phyloP scores from a whole-genome alignment of 345 rosid genomes.

The Odontarrhena argentea region DNA sequence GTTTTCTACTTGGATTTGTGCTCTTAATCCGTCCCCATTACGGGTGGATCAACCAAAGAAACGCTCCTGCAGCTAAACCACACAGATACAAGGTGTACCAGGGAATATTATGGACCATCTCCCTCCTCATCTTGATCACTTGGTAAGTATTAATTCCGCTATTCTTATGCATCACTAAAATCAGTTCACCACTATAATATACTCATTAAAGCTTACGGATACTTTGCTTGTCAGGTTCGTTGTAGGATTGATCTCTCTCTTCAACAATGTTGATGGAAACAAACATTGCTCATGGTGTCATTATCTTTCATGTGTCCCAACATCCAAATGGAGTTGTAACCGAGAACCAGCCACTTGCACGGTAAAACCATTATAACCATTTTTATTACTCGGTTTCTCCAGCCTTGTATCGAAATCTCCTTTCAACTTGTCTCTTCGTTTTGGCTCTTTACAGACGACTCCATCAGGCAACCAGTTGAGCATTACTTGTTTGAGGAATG shows the following conservation, averaged over 20 bases:
- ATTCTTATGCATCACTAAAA: not conserved
- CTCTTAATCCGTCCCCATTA: slow-evolving; percentile 87
- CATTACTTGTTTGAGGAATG: slow-evolving; percentile 69
- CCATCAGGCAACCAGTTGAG: slow-evolving; percentile 68
- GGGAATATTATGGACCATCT: slow-evolving; percentile 67
- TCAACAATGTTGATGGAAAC: slow-evolving; percentile 84
- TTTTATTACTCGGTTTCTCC: not conserved
- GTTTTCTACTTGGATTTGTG: slow-evolving; percentile 89
- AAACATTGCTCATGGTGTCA: slow-evolving; percentile 97
- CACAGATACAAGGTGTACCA: slow-evolving; percentile 77
- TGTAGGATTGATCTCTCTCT: slow-evolving; percentile 58
- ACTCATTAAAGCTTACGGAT: not conserved
- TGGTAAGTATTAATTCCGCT: slow-evolving; percentile 56
- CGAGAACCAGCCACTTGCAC: slow-evolving; percentile 62
- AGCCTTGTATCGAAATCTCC: not conserved
- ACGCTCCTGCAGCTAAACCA: slow-evolving; percentile 43
- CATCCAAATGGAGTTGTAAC: slow-evolving; percentile 86
- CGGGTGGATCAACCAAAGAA: slow-evolving; percentile 71
- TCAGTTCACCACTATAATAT: not conserved
- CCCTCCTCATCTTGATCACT: slow-evolving; percentile 63
- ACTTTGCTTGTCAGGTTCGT: slow-evolving; percentile 52
- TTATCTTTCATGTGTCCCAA: slow-evolving; percentile 89
- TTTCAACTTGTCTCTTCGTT: not conserved
- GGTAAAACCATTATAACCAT: slow-evolving; percentile 44
- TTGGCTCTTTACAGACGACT: slow-evolving; percentile 50